Base-by-base conservation (phyloP, 495 filamentous ascomycete genomes). In the Trichocladium uniseriatum region DNA sequence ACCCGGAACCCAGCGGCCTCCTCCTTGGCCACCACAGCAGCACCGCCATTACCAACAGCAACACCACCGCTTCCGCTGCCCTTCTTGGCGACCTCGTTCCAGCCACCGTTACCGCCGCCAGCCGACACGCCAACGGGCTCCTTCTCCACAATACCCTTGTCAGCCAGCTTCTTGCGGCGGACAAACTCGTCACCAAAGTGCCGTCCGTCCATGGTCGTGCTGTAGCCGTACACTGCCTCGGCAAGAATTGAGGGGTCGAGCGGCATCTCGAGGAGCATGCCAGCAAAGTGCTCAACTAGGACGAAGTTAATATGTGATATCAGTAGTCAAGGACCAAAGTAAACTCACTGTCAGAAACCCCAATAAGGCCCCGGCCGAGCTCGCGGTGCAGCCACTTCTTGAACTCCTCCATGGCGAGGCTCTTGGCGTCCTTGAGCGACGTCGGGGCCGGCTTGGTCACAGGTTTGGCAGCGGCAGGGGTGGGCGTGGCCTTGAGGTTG, bases 61-160 rank as follows among this genome's bases (percentile, higher is more conserved):
- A 8, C 24, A 27, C 24, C 8, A 18, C 18, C 59, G 27, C 50
- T 63, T 42, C 64, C 66, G 51, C 66, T 64, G 55, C 72, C 75
- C 77, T 95, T 95, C 80, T 96, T 96, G 8, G 92, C 92, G 55
- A 98, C 92, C 70, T 97, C 94, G 59, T 79, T 95, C 92, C 92
- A 97, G 21, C 92, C 92, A 48, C 87, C 84, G 44, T 69, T 75
- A 16, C 58, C 63, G 35, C 72, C 70, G 20, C 18, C 71, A 71
- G 41, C 58, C 64, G 19, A 67, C 69, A 38, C 70, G 1, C 61
- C 68, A 43, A 45, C 74, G 70, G 61, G 72, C 61, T 62, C 71
- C 63, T 64, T 72, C 57, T 84, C 79, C 1, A 92, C 72, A 27
- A 95, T 75, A 24, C 92, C 92, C 72, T 84, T 87, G 52, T 95